Evolutionary conservation across 2,329 filamentous ascomycete species (phyloP).

Genomic region (Colletotrichum gloeosporioides): DNA sequence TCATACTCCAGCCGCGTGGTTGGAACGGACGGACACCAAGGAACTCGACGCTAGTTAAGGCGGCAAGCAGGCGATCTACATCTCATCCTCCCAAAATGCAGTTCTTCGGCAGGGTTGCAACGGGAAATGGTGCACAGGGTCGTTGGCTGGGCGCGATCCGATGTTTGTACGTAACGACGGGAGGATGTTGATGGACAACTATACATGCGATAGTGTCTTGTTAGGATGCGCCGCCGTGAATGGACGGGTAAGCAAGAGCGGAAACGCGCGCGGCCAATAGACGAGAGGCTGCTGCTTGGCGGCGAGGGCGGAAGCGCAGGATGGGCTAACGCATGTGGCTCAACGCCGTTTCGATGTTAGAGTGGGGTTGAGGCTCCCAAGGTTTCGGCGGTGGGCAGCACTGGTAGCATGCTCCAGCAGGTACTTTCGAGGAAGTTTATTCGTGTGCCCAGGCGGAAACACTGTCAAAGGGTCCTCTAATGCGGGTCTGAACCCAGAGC

Average conservation of each 20-base stretch:
- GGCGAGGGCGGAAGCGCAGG: neutral
- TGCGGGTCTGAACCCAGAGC: neutral
- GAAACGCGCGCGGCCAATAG: neutral
- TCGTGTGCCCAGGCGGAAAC: neutral
- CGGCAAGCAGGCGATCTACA: neutral
- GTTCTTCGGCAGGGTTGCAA: neutral
- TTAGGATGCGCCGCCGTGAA: neutral
- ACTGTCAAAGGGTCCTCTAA: neutral
- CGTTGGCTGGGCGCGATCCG: neutral
- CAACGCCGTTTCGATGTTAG: neutral
- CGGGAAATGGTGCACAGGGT: neutral
- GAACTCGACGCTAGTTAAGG: neutral
- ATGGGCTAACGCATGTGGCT: neutral
- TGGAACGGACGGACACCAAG: neutral
- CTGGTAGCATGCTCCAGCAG: neutral
- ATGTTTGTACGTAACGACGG: neutral
- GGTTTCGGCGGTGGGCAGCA: neutral
- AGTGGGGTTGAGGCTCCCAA: conserved; percentile 1
- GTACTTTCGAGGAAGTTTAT: neutral
- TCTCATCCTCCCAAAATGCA: neutral
- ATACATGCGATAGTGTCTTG: neutral
- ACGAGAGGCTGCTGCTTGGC: neutral
- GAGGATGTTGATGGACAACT: neutral
- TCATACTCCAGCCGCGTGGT: neutral
- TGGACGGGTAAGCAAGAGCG: neutral